Evolutionary conservation across 257 asterid genomes (phyloP).

Genomic region (Forsythia viridissima): DNA sequence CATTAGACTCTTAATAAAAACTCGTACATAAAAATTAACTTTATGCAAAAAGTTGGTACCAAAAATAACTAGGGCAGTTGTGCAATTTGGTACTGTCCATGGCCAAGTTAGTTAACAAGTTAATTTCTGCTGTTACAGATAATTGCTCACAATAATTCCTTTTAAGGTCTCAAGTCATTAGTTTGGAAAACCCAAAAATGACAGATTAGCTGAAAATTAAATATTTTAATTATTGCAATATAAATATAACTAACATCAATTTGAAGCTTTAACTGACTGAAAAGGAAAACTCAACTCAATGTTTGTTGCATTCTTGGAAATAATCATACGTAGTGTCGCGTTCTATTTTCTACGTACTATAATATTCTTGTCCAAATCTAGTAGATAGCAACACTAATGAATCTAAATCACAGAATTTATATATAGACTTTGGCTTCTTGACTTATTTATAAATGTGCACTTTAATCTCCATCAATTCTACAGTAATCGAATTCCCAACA

Average conservation of each 20-base stretch:
- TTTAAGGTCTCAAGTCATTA: constrained; percentile 17
- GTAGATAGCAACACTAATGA: too few relatives aligned
- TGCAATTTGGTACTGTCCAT: constrained; percentile 21
- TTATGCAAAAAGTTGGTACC: constrained; percentile 25
- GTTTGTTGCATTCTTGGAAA: neutral
- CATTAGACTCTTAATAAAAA: too few relatives aligned
- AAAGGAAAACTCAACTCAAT: neutral
- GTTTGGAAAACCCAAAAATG: constrained; percentile 11
- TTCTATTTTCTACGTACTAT: too few relatives aligned
- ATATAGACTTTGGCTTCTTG: too few relatives aligned
- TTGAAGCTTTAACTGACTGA: constrained; percentile 4
- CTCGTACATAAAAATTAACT: neutral
- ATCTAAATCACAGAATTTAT: too few relatives aligned
- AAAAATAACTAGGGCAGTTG: neutral
- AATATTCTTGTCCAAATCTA: neutral
- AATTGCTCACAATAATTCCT: constrained; percentile 15
- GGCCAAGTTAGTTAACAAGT: constrained; percentile 31
- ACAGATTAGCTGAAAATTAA: constrained; percentile 29
- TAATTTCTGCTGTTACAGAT: constrained; percentile 32
- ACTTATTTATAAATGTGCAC: neutral
- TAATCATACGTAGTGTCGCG: neutral
- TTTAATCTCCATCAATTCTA: too few relatives aligned
- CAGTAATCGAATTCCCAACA: too few relatives aligned
- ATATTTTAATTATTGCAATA: neutral
- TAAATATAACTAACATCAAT: neutral